Percentiles rank a stretch among this genome's conserved stretches.
phyloP scores from a whole-genome alignment of 202 grass and related monocot genomes.

The Tripidium arundinaceum region DNA sequence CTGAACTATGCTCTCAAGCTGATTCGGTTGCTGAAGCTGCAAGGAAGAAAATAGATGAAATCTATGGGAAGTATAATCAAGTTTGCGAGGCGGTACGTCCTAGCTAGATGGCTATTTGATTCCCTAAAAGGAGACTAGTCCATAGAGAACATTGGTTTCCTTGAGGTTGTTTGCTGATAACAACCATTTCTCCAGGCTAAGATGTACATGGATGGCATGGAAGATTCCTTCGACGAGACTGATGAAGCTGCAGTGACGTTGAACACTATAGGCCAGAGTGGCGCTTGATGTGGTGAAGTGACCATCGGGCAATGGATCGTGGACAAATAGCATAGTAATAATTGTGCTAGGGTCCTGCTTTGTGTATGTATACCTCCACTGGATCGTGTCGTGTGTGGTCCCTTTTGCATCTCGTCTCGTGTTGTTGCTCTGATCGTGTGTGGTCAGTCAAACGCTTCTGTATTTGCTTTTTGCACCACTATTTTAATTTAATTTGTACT shows the following conservation, averaged over 20 bases:
- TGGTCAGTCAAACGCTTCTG: background rate
- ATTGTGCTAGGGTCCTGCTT: background rate
- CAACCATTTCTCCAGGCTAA: constrained; percentile 35
- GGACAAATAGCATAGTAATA: too few relatives aligned
- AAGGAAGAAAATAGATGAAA: constrained; percentile 32
- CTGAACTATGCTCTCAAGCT: constrained; percentile 34
- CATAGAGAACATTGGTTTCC: constrained; percentile 4
- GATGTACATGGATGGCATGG: constrained; percentile 15
- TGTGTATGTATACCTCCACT: background rate
- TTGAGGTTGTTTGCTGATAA: constrained; percentile 10
- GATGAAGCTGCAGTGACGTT: constrained; percentile 13
- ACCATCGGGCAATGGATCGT: background rate
- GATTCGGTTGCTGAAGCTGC: constrained; percentile 20
- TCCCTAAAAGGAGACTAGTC: background rate
- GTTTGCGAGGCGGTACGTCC: constrained; percentile 47
- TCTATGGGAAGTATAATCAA: constrained; percentile 36
- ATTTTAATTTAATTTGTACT: too few relatives aligned
- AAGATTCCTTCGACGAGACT: constrained; percentile 17
- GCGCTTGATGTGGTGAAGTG: background rate
- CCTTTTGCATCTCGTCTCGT: too few relatives aligned
- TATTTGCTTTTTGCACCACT: too few relatives aligned
- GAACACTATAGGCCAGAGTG: background rate
- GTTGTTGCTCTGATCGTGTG: background rate
- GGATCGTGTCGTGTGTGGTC: background rate
- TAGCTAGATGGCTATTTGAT: background rate